Evolutionary conservation across 108 stramenopile genomes (phyloP).

Genomic region (Cyclotella baltica): DNA sequence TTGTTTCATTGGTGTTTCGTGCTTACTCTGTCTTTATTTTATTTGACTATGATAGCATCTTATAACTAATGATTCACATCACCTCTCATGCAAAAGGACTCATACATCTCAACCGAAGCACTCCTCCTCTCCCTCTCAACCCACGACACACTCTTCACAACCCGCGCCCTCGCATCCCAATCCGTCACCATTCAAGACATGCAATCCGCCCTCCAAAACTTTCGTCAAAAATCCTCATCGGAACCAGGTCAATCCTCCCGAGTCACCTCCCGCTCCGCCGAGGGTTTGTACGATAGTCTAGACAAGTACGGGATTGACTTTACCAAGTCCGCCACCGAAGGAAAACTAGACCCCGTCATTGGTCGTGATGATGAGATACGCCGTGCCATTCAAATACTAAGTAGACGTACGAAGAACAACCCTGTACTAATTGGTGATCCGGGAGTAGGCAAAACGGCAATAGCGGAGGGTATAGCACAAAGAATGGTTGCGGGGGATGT

Average conservation of each 20-base stretch:
- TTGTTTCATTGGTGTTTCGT: slow-evolving; percentile 8
- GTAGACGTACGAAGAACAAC: slow-evolving; percentile 98
- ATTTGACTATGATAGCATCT: too few relatives aligned
- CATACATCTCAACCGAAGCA: slow-evolving; percentile 83
- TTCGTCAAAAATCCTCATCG: slow-evolving; percentile 60
- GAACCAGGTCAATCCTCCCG: slow-evolving; percentile 27
- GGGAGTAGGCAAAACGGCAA: slow-evolving; percentile 97
- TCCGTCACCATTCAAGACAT: slow-evolving; percentile 62
- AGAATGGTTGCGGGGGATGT: slow-evolving; percentile 91
- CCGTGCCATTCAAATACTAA: slow-evolving; percentile 94
- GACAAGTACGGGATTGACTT: slow-evolving; percentile 97
- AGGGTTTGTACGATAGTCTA: slow-evolving; percentile 94
- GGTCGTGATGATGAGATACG: slow-evolving; percentile 99
- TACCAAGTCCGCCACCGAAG: slow-evolving; percentile 83
- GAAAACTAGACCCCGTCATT: slow-evolving; percentile 97
- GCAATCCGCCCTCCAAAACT: slow-evolving; percentile 57
- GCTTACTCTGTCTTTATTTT: background rate
- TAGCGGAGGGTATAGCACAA: slow-evolving; percentile 94
- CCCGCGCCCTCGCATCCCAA: slow-evolving; percentile 64
- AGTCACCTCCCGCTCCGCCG: slow-evolving; percentile 73
- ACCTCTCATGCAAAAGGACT: too few relatives aligned
- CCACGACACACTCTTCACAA: slow-evolving; percentile 72
- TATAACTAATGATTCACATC: too few relatives aligned
- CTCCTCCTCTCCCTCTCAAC: slow-evolving; percentile 70
- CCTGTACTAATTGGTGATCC: slow-evolving; percentile 98